Evolutionary conservation across 768 basidiomycete species (phyloP).

Genomic region (Glaciozyma antarctica): DNA sequence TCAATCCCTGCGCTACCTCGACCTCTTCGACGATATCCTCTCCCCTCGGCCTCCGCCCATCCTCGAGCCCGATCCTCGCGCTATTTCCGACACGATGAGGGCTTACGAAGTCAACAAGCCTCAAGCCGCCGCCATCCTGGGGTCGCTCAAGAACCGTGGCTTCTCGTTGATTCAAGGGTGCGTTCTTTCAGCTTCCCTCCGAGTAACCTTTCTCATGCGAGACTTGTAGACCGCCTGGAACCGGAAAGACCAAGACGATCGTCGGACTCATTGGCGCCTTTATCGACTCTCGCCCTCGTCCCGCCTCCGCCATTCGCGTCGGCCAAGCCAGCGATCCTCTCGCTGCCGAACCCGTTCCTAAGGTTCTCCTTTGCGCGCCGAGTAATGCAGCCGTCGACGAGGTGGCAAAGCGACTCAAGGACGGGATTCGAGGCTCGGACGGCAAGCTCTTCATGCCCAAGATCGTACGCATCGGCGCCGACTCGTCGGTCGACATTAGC

Average conservation of each 20-base stretch:
- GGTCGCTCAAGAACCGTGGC: constrained; percentile 54
- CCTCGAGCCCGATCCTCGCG: constrained; percentile 45
- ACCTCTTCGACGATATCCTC: constrained; percentile 61
- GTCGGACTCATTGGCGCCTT: constrained; percentile 83
- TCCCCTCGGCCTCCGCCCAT: constrained; percentile 51
- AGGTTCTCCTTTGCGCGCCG: constrained; percentile 85
- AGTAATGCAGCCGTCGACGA: constrained; percentile 99
- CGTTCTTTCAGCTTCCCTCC: constrained; percentile 19
- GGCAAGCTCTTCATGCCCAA: constrained; percentile 54
- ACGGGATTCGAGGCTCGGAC: constrained; percentile 56
- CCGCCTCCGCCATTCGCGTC: constrained; percentile 44
- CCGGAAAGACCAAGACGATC: constrained; percentile 97
- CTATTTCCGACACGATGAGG: constrained; percentile 58
- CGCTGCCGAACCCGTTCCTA: constrained; percentile 51
- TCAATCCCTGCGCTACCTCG: constrained; percentile 69
- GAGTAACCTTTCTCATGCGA: neutral
- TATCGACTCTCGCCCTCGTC: constrained; percentile 40
- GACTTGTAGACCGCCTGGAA: constrained; percentile 73
- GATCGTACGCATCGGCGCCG: constrained; percentile 81
- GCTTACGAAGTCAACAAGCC: constrained; percentile 77
- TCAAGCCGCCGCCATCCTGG: constrained; percentile 79
- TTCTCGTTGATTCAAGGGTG: constrained; percentile 94
- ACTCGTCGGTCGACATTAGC: constrained; percentile 61
- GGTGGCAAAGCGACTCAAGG: constrained; percentile 75
- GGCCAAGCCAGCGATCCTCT: constrained; percentile 42